These are phyloP conservation scores for Backusella morwellensis DNA, from an alignment of 192 early-diverging fungal genomes.

Conservation along the genomic window DNA sequence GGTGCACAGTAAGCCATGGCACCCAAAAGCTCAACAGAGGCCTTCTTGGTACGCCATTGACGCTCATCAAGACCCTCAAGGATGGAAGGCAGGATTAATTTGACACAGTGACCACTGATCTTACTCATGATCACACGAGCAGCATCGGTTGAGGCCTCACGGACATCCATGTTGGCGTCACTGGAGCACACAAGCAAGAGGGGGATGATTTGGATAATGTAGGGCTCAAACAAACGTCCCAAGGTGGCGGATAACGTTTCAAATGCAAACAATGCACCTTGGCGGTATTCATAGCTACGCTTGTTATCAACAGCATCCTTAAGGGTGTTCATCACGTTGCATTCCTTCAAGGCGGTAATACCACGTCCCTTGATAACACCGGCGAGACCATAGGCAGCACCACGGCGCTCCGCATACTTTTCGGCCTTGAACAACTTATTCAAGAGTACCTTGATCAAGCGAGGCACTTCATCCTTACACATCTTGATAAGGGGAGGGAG, in stretches of 20 bases:
- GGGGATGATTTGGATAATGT: slow-evolving; percentile 93
- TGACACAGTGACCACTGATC: slow-evolving; percentile 94
- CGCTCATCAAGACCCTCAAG: slow-evolving; percentile 85
- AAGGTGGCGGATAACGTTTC: slow-evolving; percentile 84
- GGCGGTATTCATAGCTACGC: slow-evolving; percentile 66
- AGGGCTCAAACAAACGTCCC: slow-evolving; percentile 95
- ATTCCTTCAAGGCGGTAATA: slow-evolving; percentile 84
- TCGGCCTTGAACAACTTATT: slow-evolving; percentile 65
- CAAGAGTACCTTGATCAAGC: slow-evolving; percentile 63
- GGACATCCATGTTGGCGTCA: slow-evolving; percentile 80
- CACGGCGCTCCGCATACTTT: slow-evolving; percentile 86
- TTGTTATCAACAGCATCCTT: slow-evolving; percentile 84
- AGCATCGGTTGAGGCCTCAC: slow-evolving; percentile 88
- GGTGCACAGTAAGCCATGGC: slow-evolving; percentile 96
- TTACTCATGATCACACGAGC: slow-evolving; percentile 93
- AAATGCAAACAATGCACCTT: slow-evolving; percentile 94
- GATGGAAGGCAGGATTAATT: slow-evolving; percentile 89
- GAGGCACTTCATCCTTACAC: slow-evolving; percentile 55
- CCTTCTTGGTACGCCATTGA: slow-evolving; percentile 97
- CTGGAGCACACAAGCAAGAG: slow-evolving; percentile 84
- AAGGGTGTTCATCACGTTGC: slow-evolving; percentile 73
- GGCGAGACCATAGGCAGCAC: slow-evolving; percentile 94
- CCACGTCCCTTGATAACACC: slow-evolving; percentile 92
- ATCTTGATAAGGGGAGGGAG: slow-evolving; percentile 88
- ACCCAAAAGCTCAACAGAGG: slow-evolving; percentile 90